phyloP scores from a whole-genome alignment of 1,284 basidiomycete species.

The Crepidotus sp. region DNA sequence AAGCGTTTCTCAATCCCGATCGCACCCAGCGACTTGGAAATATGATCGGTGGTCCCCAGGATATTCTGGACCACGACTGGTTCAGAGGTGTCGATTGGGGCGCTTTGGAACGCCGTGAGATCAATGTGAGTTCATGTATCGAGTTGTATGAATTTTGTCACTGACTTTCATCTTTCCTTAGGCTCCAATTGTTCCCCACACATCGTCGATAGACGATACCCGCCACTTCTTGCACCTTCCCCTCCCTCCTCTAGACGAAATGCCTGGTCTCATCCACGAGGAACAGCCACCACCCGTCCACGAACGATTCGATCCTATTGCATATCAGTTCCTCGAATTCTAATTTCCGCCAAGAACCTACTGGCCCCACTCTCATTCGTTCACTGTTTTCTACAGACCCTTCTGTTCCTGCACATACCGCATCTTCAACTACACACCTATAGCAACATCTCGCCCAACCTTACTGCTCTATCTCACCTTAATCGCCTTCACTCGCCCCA shows the following conservation, averaged over 20 bases:
- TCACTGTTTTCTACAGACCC: slow-evolving; percentile 3
- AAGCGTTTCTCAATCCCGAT: slow-evolving; percentile 90
- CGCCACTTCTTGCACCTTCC: slow-evolving; percentile 74
- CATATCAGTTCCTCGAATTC: slow-evolving; percentile 67
- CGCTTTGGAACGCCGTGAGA: slow-evolving; percentile 69
- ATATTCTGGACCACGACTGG: slow-evolving; percentile 92
- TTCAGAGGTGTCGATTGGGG: slow-evolving; percentile 92
- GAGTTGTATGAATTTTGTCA: neutral
- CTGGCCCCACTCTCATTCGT: slow-evolving; percentile 18
- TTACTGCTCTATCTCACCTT: slow-evolving; percentile 8
- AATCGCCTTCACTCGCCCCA: slow-evolving; percentile 7
- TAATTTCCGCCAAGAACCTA: slow-evolving; percentile 29
- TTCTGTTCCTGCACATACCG: slow-evolving; percentile 4
- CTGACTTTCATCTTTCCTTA: slow-evolving; percentile 24
- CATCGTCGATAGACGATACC: slow-evolving; percentile 68
- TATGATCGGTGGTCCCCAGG: slow-evolving; percentile 86
- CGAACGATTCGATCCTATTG: slow-evolving; percentile 55
- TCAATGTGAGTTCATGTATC: slow-evolving; percentile 41
- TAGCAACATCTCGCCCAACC: slow-evolving; percentile 10
- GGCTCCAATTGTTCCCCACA: slow-evolving; percentile 78
- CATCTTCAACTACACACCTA: slow-evolving; percentile 12
- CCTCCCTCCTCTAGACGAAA: slow-evolving; percentile 64
- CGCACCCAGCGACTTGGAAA: slow-evolving; percentile 89
- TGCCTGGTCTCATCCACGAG: slow-evolving; percentile 62
- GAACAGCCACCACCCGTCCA: slow-evolving; percentile 48